Conservation (phyloP, 2,329 filamentous ascomycete species). For the Chaetomiaceae sp. region DNA sequence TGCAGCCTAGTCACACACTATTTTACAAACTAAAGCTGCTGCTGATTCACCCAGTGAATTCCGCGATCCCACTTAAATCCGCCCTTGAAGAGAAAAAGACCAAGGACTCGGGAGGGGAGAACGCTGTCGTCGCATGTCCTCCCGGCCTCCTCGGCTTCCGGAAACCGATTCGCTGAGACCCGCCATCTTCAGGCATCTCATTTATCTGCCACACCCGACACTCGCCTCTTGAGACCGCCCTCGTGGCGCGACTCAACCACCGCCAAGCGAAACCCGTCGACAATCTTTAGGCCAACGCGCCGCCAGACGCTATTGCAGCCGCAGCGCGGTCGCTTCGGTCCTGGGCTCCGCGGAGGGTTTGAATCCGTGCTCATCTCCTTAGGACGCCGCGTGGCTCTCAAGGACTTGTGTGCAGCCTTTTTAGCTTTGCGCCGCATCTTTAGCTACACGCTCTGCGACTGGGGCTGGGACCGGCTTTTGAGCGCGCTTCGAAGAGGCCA, state of each 20-base stretch:
- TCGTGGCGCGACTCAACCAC: constrained; percentile 8
- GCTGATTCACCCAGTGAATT: constrained; percentile 21
- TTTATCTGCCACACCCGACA: constrained; percentile 21
- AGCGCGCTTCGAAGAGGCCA: background rate
- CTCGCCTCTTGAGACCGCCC: constrained; percentile 6
- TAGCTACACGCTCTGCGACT: background rate
- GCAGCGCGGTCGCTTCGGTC: constrained; percentile 8
- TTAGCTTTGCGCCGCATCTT: background rate
- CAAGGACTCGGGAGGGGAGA: background rate
- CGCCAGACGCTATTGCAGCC: background rate
- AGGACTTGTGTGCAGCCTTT: background rate
- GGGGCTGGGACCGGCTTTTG: background rate
- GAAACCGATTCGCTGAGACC: constrained; percentile 8
- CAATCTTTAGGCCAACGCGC: background rate
- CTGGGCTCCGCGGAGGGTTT: background rate
- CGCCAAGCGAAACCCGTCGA: background rate
- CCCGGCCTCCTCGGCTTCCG: background rate
- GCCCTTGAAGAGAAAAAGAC: too few species aligned
- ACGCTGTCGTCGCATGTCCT: constrained; percentile 2
- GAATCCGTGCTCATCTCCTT: background rate
- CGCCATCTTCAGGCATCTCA: constrained; percentile 18
- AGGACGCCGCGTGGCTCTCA: too few species aligned
- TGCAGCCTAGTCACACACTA: constrained; percentile 29
- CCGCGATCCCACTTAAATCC: constrained; percentile 11
- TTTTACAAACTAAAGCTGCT: constrained; percentile 7